phyloP scores from a whole-genome alignment of 768 basidiomycete species.

The Hypholoma sublateritium region DNA sequence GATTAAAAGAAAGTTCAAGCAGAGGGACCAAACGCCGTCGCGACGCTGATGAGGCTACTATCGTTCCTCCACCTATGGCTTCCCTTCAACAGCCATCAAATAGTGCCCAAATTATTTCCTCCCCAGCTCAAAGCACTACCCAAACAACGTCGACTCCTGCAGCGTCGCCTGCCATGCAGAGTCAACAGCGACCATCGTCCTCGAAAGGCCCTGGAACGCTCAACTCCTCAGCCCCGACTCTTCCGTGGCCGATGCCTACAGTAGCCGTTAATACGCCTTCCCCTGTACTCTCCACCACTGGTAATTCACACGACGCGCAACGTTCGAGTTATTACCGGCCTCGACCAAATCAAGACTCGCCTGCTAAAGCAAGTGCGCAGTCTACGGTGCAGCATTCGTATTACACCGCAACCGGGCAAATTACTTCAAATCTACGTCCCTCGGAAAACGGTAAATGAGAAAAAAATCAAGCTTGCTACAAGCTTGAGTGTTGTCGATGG shows the following conservation, averaged over 20 bases:
- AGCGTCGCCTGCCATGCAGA: conserved; percentile 53
- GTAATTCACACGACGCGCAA: conserved; percentile 40
- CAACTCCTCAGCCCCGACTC: conserved; percentile 24
- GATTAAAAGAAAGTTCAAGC: conserved; percentile 72
- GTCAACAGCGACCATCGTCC: conserved; percentile 40
- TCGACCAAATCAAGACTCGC: conserved; percentile 20
- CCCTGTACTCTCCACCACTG: conserved; percentile 47
- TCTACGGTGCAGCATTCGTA: conserved; percentile 3
- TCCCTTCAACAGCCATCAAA: conserved; percentile 27
- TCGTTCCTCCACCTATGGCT: conserved; percentile 24
- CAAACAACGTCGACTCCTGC: conserved; percentile 44
- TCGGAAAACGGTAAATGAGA: conserved; percentile 25
- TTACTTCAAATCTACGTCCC: conserved; percentile 12
- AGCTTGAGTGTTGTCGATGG: no score
- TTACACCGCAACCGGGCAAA: conserved; percentile 22
- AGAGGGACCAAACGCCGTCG: conserved; percentile 57
- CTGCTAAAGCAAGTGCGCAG: conserved; percentile 12
- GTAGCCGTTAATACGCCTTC: conserved; percentile 61
- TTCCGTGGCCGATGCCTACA: conserved; percentile 76
- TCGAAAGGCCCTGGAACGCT: conserved; percentile 21
- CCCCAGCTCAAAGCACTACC: conserved; percentile 31
- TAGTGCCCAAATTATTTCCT: conserved; percentile 30
- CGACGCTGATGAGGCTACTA: conserved; percentile 25
- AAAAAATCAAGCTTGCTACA: neutral
- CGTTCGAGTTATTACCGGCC: conserved; percentile 56